Conservation (phyloP, 345 rosid genomes). For the Cardamine resedifolia region DNA sequence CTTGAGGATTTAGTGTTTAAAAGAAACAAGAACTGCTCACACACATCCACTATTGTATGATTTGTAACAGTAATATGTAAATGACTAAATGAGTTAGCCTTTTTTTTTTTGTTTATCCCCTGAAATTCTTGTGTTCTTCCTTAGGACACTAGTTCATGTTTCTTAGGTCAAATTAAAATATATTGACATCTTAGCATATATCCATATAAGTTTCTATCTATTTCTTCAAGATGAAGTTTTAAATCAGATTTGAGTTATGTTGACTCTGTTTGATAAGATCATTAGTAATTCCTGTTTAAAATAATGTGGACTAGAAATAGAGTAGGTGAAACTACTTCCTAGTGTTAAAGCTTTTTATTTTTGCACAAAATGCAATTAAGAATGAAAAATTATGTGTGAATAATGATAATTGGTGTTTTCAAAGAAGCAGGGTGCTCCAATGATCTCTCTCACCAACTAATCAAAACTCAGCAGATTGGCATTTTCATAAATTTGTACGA, state of each 20-base stretch:
- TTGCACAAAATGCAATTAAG: not conserved
- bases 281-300: not conserved
- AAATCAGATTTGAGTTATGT: not conserved
- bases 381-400: too few relatives aligned
- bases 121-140: not conserved
- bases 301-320: not conserved
- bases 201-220: not conserved
- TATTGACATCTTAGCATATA: not conserved
- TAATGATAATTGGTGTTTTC: not conserved
- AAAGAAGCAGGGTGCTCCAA: not conserved
- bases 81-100: not conserved
- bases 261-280: not conserved
- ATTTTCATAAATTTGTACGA: not conserved
- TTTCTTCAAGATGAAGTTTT: not conserved
- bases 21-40: not conserved
- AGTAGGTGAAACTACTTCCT: not conserved
- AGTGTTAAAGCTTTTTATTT: not conserved
- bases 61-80: not conserved
- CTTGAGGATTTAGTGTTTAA: not conserved
- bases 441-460: not conserved
- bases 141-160: constrained; percentile 3
- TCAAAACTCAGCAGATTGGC: constrained; percentile 3
- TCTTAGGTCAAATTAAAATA: constrained; percentile 2
- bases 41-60: not conserved
- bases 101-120: not conserved